Conservation (phyloP, 2,329 filamentous ascomycete species). For the Furcasterigmium furcatum region DNA sequence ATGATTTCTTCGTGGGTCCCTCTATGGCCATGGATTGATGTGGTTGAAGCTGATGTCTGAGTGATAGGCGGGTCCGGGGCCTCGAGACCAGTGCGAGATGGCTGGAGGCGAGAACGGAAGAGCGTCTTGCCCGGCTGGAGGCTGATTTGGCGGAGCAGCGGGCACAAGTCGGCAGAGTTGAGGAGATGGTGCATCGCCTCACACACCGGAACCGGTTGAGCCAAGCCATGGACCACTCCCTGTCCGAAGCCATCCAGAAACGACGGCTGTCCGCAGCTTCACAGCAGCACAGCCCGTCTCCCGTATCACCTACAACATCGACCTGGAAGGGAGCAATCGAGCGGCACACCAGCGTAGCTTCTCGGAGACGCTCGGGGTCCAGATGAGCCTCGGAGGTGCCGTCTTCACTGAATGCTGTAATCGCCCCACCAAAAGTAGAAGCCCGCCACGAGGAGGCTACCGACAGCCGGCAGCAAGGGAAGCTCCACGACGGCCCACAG, state of each 20-base stretch:
- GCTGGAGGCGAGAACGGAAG: constrained; percentile 24
- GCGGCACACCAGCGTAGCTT: constrained; percentile 1
- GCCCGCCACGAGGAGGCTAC: constrained; percentile 43
- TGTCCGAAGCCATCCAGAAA: constrained; percentile 7
- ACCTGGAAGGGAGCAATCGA: constrained; percentile 5
- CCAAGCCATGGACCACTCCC: constrained; percentile 5
- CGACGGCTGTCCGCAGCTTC: constrained; percentile 4
- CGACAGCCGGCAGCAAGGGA: constrained; percentile 62
- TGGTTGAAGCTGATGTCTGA: background rate
- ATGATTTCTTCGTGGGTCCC: constrained; percentile 38
- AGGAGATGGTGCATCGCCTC: constrained; percentile 19
- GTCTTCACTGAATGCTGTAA: constrained; percentile 38
- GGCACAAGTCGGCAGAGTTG: constrained; percentile 20
- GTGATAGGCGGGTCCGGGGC: constrained; percentile 24
- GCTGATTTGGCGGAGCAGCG: constrained; percentile 19
- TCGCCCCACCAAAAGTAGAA: constrained; percentile 46
- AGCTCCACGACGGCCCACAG: constrained; percentile 91
- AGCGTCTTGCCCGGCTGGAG: constrained; percentile 19
- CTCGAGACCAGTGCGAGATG: constrained; percentile 27
- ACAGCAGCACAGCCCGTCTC: constrained; percentile 3
- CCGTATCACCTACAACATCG: background rate
- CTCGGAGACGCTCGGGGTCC: constrained; percentile 7
- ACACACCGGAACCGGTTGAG: constrained; percentile 16
- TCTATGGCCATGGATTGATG: too few relatives aligned
- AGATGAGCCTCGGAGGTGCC: constrained; percentile 1